Base-by-base conservation (phyloP, 2,329 filamentous ascomycete species). In the Claviceps capensis region DNA sequence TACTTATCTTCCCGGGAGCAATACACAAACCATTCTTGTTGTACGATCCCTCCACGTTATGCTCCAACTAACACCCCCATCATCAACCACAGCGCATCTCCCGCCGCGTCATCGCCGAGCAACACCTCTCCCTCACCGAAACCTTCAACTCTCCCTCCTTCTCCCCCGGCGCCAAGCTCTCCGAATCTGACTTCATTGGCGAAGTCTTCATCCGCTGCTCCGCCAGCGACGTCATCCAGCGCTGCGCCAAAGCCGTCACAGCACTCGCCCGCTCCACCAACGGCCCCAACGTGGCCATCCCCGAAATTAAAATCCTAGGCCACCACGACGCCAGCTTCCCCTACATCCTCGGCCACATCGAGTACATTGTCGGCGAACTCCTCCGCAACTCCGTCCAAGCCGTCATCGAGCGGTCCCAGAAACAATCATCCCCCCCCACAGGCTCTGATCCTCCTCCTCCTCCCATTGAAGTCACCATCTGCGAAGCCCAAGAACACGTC, bases 311-410 rank as follows among this genome's bases (percentile, higher is more conserved):
- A 47, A 76, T 98, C 53, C 78, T 85, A 56, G 93, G 94, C 22
- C 89, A 98, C 63, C 75, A 93, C 2, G 82, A 87, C 34, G 90
- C 90, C 4, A 95, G 83, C 36, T 98, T 98, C 63, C 93, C 94
- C 1, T 98, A 96, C 63, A 97, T 98, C 57, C 79, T 95, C 49
- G 93, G 85, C 63, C 93, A 97, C 65, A 78, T 98, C 49, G 91
- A 98, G 69, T 98, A 98, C 69, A 96, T 98, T 60, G 80, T 98
- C 53, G 90, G 93, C 49, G 93, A 98, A 70, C 81, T 98, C 22
- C 75, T 98, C 23, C 84, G 93, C 40, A 98, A 98, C 69, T 94
- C 88, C 0, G 87, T 98, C 16, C 90, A 97, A 68, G 90, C 90
- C 19, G 83, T 93, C 40, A 84, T 95, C 54, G 91, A 96, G 63